These are phyloP conservation scores for Globisporangium acanthophoron DNA, from an alignment of 352 stramenopile genomes.

Conservation along the genomic window DNA sequence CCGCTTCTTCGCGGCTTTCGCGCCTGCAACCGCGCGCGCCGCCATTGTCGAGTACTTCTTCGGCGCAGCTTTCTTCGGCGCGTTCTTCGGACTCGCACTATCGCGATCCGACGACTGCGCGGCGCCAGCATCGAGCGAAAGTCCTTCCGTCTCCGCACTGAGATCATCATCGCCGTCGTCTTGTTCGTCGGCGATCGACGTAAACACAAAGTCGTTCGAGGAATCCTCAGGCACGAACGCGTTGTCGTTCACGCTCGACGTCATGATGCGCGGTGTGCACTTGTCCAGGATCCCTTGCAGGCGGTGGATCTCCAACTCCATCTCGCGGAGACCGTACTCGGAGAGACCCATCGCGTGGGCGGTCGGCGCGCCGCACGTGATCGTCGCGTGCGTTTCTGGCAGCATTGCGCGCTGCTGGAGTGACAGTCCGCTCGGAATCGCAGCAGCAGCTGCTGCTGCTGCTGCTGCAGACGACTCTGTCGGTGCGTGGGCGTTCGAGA, in stretches of 20 bases:
- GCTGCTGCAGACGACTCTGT: slow-evolving; percentile 1
- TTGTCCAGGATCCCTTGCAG: slow-evolving; percentile 61
- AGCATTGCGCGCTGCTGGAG: slow-evolving; percentile 35
- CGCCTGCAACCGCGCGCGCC: slow-evolving; percentile 48
- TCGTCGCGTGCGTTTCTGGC: slow-evolving; percentile 57
- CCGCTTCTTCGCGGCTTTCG: slow-evolving; percentile 39
- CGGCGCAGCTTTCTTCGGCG: slow-evolving; percentile 10
- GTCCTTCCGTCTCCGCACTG: background rate
- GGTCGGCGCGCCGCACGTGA: slow-evolving; percentile 78
- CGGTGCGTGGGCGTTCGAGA: slow-evolving; percentile 8
- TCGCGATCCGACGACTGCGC: slow-evolving; percentile 1
- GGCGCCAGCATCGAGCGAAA: slow-evolving; percentile 7
- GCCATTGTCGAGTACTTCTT: slow-evolving; percentile 62
- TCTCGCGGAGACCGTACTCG: slow-evolving; percentile 72
- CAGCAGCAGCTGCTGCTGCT: background rate
- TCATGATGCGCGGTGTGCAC: slow-evolving; percentile 35
- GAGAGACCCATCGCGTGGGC: slow-evolving; percentile 75
- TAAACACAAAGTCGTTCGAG: slow-evolving; percentile 37
- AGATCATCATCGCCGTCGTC: slow-evolving; percentile 26
- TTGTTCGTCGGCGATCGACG: slow-evolving; percentile 31
- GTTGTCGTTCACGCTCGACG: slow-evolving; percentile 20
- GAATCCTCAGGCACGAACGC: slow-evolving; percentile 46
- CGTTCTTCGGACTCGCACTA: background rate
- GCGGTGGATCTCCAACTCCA: slow-evolving; percentile 76
- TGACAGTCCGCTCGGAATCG: slow-evolving; percentile 10